Percentiles rank a stretch among this genome's conserved stretches.
Conservation (phyloP, 345 rosid genomes). For the Clarkia xantiana region DNA sequence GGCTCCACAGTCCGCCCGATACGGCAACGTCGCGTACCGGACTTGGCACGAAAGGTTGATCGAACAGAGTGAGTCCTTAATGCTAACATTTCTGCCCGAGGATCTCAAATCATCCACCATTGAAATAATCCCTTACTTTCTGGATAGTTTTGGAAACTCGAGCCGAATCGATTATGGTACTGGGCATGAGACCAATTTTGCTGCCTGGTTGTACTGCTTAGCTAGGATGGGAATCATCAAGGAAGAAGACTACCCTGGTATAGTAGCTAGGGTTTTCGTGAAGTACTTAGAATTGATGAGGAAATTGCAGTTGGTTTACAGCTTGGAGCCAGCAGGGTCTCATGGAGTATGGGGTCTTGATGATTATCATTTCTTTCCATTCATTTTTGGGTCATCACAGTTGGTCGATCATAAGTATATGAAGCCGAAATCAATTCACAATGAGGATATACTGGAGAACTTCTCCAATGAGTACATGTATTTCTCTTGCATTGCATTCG, state of each 20-base stretch:
- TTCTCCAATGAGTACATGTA: conserved; percentile 69
- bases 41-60: conserved; percentile 61
- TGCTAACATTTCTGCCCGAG: conserved; percentile 50
- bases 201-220: conserved; percentile 86
- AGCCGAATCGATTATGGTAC: conserved; percentile 89
- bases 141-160: conserved; percentile 76
- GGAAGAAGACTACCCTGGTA: conserved; percentile 78
- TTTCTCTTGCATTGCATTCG: conserved; percentile 61
- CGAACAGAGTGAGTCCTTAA: conserved; percentile 33
- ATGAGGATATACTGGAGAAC: conserved; percentile 76
- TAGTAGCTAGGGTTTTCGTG: conserved; percentile 64
- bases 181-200: conserved; percentile 85
- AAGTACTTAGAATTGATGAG: conserved; percentile 72
- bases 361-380: conserved; percentile 94
- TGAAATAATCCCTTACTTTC: conserved; percentile 71
- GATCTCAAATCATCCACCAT: conserved; percentile 35
- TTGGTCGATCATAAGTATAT: conserved; percentile 82
- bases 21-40: conserved; percentile 71
- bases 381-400: conserved; percentile 84
- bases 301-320: conserved; percentile 63
- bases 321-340: conserved; percentile 87
- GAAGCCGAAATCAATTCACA: conserved; percentile 90
- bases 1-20: conserved; percentile 50
- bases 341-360: conserved; percentile 99
- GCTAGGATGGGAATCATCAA: conserved; percentile 60